Evolutionary conservation across 2,329 filamentous ascomycete species (phyloP), one percentile per base, ranked within the genome.

Genomic region (Penicillium sp.): DNA sequence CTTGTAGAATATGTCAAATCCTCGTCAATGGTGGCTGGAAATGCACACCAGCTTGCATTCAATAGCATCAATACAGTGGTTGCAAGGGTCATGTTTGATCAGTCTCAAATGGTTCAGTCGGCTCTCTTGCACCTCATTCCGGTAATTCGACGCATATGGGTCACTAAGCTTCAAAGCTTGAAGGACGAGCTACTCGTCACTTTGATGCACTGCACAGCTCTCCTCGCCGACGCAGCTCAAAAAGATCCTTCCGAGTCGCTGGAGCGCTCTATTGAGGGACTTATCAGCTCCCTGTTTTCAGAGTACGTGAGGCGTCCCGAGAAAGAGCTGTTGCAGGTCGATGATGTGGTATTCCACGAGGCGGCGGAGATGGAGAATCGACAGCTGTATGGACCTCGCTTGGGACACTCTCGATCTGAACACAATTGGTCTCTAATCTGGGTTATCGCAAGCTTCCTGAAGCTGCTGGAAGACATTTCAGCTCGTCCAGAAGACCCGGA

Each of bases 171-270:
- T 42, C 72, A 81, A 24, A 80, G 81, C 13, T 60, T 94, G 45
- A 85, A 87, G 60, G 88, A 93, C 58, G 90, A 91, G 68, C 87
- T 96, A 68, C 77, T 95, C 31, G 85, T 85, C 60, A 84, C 84
- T 1, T 75, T 96, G 26, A 84, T 88, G 56, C 74, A 86, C 8
- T 84, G 87, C 58, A 74, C 89, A 42, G 79, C 88, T 58, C 74
- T 82, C 52, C 65, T 88, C 29, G 69, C 80, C 24, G 75, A 81
- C 47, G 67, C 66, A 55, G 38, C 59, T 51, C 58, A 59, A 47
- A 60, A 70, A 67, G 54, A 60, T 74, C 59, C 70, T 64, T 51
- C 67, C 62, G 49, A 70, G 79, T 50, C 68, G 71, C 26, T 76
- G 65, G 42, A 70, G 16, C 63, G 60, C 12, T 80, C 59, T 49